Conservation (phyloP, 495 filamentous ascomycete genomes). For the Daldinia childiae region DNA sequence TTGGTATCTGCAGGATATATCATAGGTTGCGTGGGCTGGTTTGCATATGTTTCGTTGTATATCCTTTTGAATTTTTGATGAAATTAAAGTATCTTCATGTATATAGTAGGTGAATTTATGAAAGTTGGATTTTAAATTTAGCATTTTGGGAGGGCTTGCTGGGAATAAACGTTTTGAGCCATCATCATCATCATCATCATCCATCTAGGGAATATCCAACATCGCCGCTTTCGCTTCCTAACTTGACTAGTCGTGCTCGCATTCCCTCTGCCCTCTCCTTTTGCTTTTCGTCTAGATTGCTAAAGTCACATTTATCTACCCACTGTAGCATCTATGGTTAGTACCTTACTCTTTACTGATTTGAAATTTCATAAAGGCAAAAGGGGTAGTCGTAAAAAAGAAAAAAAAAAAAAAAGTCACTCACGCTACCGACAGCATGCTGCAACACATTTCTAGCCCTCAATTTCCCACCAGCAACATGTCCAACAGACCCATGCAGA, state of each 20-base stretch:
- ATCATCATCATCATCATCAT: conserved; percentile 44
- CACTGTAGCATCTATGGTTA: conserved; percentile 53
- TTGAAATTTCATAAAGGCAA: no score
- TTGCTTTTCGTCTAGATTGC: conserved; percentile 47
- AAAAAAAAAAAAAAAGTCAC: background rate
- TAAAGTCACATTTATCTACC: conserved; percentile 68
- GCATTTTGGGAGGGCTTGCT: background rate
- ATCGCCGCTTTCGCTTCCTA: conserved; percentile 66
- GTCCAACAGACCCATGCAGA: conserved; percentile 82
- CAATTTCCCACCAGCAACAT: conserved; percentile 60
- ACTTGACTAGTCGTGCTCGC: conserved; percentile 63
- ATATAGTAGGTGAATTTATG: conserved; percentile 35
- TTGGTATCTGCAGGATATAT: conserved; percentile 12
- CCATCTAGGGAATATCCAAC: conserved; percentile 64
- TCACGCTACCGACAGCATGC: conserved; percentile 73
- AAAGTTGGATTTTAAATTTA: conserved; percentile 1
- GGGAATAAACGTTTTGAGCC: background rate
- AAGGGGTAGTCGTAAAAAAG: background rate
- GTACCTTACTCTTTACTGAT: background rate
- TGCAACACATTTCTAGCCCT: conserved; percentile 84
- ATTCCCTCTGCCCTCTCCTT: conserved; percentile 62
- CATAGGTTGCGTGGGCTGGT: conserved; percentile 1
- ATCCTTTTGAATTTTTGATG: conserved; percentile 24
- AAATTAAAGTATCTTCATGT: conserved; percentile 30
- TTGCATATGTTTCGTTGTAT: conserved; percentile 37